These are phyloP conservation scores for Jaltomata sinuosa DNA, from an alignment of 257 asterid species.

Conservation along the genomic window DNA sequence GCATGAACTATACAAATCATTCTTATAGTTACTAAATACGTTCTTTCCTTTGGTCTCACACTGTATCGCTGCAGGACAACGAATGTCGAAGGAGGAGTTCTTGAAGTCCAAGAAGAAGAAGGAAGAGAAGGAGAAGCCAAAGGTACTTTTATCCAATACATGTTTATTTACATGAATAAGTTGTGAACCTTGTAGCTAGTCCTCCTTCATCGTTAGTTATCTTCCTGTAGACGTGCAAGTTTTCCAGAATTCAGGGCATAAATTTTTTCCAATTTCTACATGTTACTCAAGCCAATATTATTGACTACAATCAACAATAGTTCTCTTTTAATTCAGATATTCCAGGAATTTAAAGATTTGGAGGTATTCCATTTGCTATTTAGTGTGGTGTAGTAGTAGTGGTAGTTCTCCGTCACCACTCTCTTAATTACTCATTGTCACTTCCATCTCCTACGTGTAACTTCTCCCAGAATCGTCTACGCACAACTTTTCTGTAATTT, in stretches of 20 bases:
- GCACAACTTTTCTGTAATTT: neutral
- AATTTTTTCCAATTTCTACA: neutral
- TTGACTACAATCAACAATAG: neutral
- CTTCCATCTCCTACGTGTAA: neutral
- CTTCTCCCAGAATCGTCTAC: neutral
- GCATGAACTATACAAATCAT: neutral
- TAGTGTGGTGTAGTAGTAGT: neutral
- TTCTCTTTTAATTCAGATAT: neutral
- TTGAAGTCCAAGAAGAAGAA: constrained; percentile 50
- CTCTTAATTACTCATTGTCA: neutral
- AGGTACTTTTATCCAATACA: constrained; percentile 32
- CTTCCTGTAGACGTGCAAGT: neutral
- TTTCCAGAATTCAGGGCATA: neutral
- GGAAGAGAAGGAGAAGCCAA: constrained; percentile 72
- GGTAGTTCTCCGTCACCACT: neutral
- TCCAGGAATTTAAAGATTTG: neutral
- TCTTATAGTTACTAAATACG: neutral
- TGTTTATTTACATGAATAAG: neutral
- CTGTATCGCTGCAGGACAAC: constrained; percentile 46
- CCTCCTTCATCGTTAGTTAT: neutral
- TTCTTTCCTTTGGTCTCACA: constrained; percentile 1
- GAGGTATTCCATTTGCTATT: neutral
- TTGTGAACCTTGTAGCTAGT: neutral
- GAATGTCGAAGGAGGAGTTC: constrained; percentile 75
- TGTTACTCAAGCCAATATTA: neutral